Evolutionary conservation across 306 rosid species (phyloP), one percentile per base, ranked within the genome.

Genomic region (Hippophae rhamnoides): DNA sequence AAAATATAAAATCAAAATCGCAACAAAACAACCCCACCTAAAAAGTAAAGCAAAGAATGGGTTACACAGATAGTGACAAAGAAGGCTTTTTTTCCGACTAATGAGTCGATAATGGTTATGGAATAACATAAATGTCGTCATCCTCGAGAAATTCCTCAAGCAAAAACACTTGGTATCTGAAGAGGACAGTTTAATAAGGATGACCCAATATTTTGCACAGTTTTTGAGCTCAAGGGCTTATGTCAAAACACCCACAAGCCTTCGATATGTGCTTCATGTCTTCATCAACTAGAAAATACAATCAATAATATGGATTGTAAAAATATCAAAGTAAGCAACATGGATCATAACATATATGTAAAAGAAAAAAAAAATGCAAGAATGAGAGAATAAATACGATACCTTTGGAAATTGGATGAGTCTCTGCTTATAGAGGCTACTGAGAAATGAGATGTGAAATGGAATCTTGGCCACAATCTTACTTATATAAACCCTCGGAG

Each of bases 231-330:
- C 65, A 68, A 69, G 76, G 78, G 77, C 69, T 64, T 25, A 13
- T 2, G 57, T 27, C 31, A 40, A 42, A 60, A 7, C 69, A 58
- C 76, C 70, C 66, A 71, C 25, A 75, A 82, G 82, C 86, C 97
- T 90, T 86, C 97, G 97, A 90, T 72, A 77, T 73, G 90, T 78
- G 90, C 94, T 66, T 46, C 47, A 0, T 59, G 11, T 51, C 5
- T 1, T 5, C 10, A 41, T 10, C 25, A n/a, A 2, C 42, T 8
- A 23, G 25, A 45, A 54, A 26, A 43, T 2, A 3, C 47, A n/a
- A 0, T 58, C n/a, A 49, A 27, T 57, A 12, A 12, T 43, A 6
- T 46, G 53, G 13, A 4, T 54, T 18, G 7, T 13, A 7, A 61
- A 38, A 8, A 5, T 12, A 49, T 49, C 8, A 14, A 49, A 13